phyloP scores from a whole-genome alignment of 2,329 filamentous ascomycete species.

The Ascochyta clinopodiicola region DNA sequence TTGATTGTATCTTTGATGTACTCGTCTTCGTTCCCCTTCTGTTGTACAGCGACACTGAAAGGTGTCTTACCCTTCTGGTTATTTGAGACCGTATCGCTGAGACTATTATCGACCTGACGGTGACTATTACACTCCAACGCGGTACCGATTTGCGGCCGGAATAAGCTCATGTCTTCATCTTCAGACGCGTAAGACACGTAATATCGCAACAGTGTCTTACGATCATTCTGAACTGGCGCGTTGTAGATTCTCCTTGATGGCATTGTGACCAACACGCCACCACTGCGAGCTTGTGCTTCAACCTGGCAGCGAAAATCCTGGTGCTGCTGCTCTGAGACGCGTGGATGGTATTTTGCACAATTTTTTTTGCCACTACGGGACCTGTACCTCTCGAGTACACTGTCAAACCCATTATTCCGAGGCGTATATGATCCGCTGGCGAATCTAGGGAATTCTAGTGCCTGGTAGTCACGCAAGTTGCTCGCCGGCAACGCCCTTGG shows the following conservation, averaged over 20 bases:
- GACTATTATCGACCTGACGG: background rate
- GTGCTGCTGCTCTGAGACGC: slow-evolving; percentile 6
- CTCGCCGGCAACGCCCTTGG: background rate
- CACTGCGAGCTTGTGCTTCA: background rate
- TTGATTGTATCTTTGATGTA: background rate
- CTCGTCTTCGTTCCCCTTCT: background rate
- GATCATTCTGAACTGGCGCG: background rate
- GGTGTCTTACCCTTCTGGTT: background rate
- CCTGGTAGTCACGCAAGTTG: background rate
- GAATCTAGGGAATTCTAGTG: background rate
- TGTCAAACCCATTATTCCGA: background rate
- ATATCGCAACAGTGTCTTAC: background rate
- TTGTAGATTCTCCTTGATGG: background rate
- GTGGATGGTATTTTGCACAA: background rate
- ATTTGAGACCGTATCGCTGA: background rate
- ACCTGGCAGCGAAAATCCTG: background rate
- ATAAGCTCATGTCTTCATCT: background rate
- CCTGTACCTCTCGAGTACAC: background rate
- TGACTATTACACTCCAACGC: background rate
- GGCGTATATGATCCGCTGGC: background rate
- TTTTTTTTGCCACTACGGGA: background rate
- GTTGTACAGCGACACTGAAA: background rate
- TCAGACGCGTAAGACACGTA: background rate
- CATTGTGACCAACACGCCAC: background rate
- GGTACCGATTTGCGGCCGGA: background rate